phyloP scores from a whole-genome alignment of 768 basidiomycete genomes.

The Sistotremastrum niveocremeum region DNA sequence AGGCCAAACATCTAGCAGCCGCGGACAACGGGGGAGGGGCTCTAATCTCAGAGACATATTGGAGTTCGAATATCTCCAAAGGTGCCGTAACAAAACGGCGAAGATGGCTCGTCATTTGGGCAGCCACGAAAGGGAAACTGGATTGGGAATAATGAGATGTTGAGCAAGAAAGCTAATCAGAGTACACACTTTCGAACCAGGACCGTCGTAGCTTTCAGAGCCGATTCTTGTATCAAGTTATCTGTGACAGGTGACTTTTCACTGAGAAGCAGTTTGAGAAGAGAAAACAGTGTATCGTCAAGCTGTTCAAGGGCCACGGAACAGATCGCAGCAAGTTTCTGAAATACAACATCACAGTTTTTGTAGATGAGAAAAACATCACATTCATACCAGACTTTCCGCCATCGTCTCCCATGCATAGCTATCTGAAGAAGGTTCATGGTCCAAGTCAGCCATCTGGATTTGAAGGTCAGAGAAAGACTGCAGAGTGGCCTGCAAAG shows the following conservation, averaged over 20 bases:
- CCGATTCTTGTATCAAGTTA: conserved; percentile 78
- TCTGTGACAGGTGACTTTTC: conserved; percentile 72
- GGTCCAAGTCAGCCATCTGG: conserved; percentile 75
- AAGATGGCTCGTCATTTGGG: conserved; percentile 61
- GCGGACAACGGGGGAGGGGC: conserved; percentile 70
- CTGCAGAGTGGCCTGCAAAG: conserved; percentile 51
- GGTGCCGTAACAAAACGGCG: conserved; percentile 84
- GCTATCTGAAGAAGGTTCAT: conserved; percentile 67
- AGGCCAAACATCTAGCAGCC: conserved; percentile 79
- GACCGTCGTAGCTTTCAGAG: conserved; percentile 72
- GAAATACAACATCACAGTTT: not conserved
- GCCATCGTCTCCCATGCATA: conserved; percentile 91
- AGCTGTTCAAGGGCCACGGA: conserved; percentile 57
- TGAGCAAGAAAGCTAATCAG: not conserved
- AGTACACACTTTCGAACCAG: conserved; percentile 62
- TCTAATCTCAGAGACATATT: conserved; percentile 59
- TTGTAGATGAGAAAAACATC: not conserved
- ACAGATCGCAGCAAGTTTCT: conserved; percentile 83
- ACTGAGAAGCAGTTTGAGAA: conserved; percentile 63
- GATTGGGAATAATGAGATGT: not conserved
- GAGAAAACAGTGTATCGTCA: conserved; percentile 53
- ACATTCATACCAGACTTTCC: conserved; percentile 56
- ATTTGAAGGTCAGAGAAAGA: conserved; percentile 65
- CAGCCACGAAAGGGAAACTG: conserved; percentile 74
- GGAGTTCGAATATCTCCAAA: conserved; percentile 75